Evolutionary conservation across 2,329 filamentous ascomycete genomes (phyloP), one percentile per base, ranked within the genome.

Genomic region (Arthrinium phaeospermum): DNA sequence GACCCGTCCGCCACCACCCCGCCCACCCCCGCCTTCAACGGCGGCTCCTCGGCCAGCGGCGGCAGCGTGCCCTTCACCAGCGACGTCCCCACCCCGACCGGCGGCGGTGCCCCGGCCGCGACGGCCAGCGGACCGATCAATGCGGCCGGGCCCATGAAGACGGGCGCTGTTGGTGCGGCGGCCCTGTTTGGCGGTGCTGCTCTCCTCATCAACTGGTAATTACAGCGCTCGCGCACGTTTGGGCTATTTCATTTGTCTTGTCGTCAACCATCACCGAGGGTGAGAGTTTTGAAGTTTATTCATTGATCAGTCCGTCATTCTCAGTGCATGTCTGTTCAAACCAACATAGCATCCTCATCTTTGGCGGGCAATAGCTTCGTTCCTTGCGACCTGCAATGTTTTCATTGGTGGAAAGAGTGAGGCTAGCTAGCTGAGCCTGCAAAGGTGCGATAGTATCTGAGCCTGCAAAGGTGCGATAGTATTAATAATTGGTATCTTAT

Each of bases 31-130:
- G 90, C 86, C 1, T 93, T 89, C 81, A 81, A 82, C 34, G 85
- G 85, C 71, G 90, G 88, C 5, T 85, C 83, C 7, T 83, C 85
- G 10, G 87, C 80, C 37, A 83, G 83, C 12, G 82, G 81, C 8
- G 82, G 81, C 19, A 19, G 41, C 4, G 78, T 84, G 6, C 89
- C 90, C 0, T 91, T 89, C 79, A 92, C 90, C 0, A 87, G 85
- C 27, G 86, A 86, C 41, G 81, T 90, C 47, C 78, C 86, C 0
- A 81, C 83, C 1, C 81, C 88, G 0, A 86, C 84, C n/a, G 81
- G 75, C 1, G 82, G 72, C 75, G 82, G 72, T 75, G 79, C 70
- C 47, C 80, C 83, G 4, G 79, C 82, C 3, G 82, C 79, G 0
- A 80, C 79, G 10, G 84, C 82, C 45, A 83, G 81, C 71, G 82